Conservation (phyloP, 192 early-diverging fungal species). For the Diversispora epigaea region DNA sequence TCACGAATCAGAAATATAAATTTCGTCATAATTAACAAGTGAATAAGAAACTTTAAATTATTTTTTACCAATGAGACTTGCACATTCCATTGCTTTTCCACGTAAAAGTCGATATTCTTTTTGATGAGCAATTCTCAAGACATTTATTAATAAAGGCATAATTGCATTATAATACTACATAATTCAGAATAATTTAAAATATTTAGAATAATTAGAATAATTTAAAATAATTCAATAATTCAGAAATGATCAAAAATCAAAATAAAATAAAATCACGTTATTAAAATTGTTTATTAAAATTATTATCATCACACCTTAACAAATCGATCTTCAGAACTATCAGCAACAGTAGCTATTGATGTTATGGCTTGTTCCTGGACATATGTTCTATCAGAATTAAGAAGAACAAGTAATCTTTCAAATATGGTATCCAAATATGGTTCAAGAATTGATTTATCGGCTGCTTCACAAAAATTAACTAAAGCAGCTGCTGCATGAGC, state of each 20-base stretch:
- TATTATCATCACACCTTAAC: constrained; percentile 45
- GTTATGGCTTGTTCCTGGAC: constrained; percentile 99
- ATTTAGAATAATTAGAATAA: too few relatives aligned
- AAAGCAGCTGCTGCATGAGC: constrained; percentile 93
- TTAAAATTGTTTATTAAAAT: not conserved
- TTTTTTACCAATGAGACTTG: constrained; percentile 69
- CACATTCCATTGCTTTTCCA: constrained; percentile 98
- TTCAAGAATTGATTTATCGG: constrained; percentile 76
- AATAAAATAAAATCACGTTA: not conserved
- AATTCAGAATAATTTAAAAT: not conserved
- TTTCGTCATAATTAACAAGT: too few relatives aligned
- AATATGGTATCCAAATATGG: constrained; percentile 92
- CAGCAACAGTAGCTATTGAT: constrained; percentile 94
- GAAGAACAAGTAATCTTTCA: constrained; percentile 76
- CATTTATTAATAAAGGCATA: constrained; percentile 93
- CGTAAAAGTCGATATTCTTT: constrained; percentile 90
- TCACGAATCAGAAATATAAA: not conserved
- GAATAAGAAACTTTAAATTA: not conserved
- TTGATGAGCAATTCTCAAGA: constrained; percentile 78
- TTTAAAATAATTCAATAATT: too few relatives aligned
- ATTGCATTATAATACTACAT: constrained; percentile 80
- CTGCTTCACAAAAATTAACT: constrained; percentile 97
- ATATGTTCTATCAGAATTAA: constrained; percentile 83
- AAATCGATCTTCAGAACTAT: constrained; percentile 90
- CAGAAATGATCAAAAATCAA: not conserved